Percentiles rank a stretch among this genome's conserved stretches.
phyloP scores from a whole-genome alignment of 2,329 filamentous ascomycete genomes.

The Blastomyces gilchristii region DNA sequence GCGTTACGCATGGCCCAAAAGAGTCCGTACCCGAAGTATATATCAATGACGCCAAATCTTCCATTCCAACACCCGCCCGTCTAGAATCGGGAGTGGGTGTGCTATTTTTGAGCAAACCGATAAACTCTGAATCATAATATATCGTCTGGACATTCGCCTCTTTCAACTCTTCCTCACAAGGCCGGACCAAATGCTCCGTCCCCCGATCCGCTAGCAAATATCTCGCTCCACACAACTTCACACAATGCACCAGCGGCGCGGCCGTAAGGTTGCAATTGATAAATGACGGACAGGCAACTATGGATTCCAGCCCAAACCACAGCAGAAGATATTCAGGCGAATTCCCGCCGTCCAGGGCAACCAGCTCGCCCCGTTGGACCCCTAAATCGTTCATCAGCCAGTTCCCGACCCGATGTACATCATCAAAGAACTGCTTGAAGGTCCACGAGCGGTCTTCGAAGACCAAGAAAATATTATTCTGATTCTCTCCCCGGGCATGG shows the following conservation, averaged over 20 bases:
- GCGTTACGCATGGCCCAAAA: neutral
- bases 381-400: conserved; percentile 7
- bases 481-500: neutral
- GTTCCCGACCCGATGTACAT: conserved; percentile 4
- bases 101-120: conserved; percentile 29
- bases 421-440: conserved; percentile 4
- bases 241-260: conserved; percentile 18
- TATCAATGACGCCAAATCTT: conserved; percentile 30
- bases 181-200: conserved; percentile 39
- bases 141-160: conserved; percentile 2
- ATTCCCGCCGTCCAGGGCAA: conserved; percentile 42
- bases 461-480: neutral
- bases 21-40: conserved; percentile 16
- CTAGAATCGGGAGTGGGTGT: conserved; percentile 35
- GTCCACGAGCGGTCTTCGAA: conserved; percentile 6
- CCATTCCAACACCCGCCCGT: conserved; percentile 26
- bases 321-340: conserved; percentile 41
- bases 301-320: conserved; percentile 36
- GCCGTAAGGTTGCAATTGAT: conserved; percentile 41
- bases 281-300: conserved; percentile 38
- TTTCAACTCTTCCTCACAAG: conserved; percentile 34
- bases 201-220: conserved; percentile 2
- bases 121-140: conserved; percentile 5
- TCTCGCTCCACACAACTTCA: conserved; percentile 2
- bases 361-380: conserved; percentile 26